phyloP scores from a whole-genome alignment of 1,284 basidiomycete species.

The Lentinula novae-zelandiae region DNA sequence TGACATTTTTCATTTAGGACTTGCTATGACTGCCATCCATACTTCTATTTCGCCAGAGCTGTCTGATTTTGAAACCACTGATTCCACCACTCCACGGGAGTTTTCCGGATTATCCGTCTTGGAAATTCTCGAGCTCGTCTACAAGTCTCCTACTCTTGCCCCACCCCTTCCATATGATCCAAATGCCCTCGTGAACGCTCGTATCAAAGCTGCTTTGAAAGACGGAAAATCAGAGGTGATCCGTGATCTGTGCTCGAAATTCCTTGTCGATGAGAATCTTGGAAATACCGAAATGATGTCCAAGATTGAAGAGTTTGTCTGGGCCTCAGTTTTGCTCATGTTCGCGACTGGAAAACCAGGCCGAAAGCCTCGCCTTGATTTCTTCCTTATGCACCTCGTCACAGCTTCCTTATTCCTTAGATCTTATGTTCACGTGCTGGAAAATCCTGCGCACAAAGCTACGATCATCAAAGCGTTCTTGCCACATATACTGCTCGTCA shows the following conservation, averaged over 20 bases:
- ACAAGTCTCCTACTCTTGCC: slow-evolving; percentile 47
- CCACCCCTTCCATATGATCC: slow-evolving; percentile 54
- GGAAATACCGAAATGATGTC: slow-evolving; percentile 33
- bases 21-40: slow-evolving; percentile 55
- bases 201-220: slow-evolving; percentile 31
- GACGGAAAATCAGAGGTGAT: slow-evolving; percentile 45
- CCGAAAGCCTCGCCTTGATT: slow-evolving; percentile 54
- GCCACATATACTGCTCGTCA: slow-evolving; percentile 38
- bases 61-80: slow-evolving; percentile 21
- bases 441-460: slow-evolving; percentile 35
- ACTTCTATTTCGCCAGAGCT: slow-evolving; percentile 28
- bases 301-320: slow-evolving; percentile 52
- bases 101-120: slow-evolving; percentile 35
- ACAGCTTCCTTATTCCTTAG: slow-evolving; percentile 62
- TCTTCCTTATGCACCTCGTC: slow-evolving; percentile 71
- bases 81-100: slow-evolving; percentile 15
- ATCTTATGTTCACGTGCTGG: slow-evolving; percentile 38
- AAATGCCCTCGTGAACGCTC: slow-evolving; percentile 34
- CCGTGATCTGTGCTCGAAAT: slow-evolving; percentile 43
- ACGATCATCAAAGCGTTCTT: slow-evolving; percentile 47
- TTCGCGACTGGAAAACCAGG: slow-evolving; percentile 49
- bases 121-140: slow-evolving; percentile 48
- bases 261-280: slow-evolving; percentile 34
- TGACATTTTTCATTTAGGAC: slow-evolving; percentile 27
- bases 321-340: slow-evolving; percentile 48